Conservation (phyloP, 495 filamentous ascomycete genomes). For the Clavariopsis aquatica region DNA sequence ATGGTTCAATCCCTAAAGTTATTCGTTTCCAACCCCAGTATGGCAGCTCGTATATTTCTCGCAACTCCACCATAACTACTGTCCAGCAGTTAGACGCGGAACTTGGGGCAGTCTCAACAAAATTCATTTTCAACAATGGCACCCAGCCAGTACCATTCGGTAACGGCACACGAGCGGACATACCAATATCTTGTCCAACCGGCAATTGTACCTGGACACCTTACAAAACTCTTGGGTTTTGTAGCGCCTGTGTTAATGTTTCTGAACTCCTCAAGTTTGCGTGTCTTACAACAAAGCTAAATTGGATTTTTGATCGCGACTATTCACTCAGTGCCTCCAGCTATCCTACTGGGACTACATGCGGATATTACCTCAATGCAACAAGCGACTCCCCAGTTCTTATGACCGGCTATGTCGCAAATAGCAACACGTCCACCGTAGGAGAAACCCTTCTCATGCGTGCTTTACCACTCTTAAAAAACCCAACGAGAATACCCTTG, state of each 20-base stretch:
- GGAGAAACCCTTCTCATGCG: conserved; percentile 18
- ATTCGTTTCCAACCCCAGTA: no score
- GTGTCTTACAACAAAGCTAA: background rate
- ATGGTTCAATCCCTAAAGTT: conserved; percentile 14
- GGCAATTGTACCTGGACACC: conserved; percentile 24
- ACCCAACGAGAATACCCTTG: background rate
- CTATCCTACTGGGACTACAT: conserved; percentile 6
- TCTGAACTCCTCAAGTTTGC: conserved; percentile 5
- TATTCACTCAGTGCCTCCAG: background rate
- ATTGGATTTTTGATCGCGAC: conserved; percentile 1
- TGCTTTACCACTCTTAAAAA: conserved; percentile 14
- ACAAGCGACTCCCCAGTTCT: conserved; percentile 20
- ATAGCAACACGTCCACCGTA: background rate
- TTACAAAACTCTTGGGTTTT: conserved; percentile 20
- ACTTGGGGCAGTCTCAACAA: background rate
- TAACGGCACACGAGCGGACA: conserved; percentile 11
- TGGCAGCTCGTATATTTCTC: conserved; percentile 17
- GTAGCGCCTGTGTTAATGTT: conserved; percentile 15
- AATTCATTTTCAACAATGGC: conserved; percentile 21
- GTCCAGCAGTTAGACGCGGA: conserved; percentile 1
- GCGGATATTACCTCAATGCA: conserved; percentile 18
- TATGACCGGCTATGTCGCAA: conserved; percentile 26
- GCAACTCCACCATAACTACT: background rate
- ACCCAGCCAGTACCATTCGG: conserved; percentile 17
- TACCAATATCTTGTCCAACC: conserved; percentile 21